Evolutionary conservation across 352 stramenopile genomes (phyloP), one percentile per base, ranked within the genome.

Genomic region (Globisporangium parvum): DNA sequence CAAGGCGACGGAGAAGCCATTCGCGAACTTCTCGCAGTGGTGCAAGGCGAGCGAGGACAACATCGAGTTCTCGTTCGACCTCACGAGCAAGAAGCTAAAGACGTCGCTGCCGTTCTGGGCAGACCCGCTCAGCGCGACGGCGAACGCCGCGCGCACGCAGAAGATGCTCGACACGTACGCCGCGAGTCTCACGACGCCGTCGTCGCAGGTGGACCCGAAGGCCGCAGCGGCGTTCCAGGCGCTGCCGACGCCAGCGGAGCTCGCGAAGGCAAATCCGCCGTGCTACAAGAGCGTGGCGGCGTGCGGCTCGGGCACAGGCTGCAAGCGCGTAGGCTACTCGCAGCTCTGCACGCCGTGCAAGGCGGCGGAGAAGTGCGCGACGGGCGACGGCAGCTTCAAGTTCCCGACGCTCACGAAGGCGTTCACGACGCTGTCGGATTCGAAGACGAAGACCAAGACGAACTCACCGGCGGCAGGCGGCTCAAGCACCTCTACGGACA

Each of bases 331-430:
- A 1, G 70, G 72, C 12, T 89, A 88, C 74, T 81, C 75, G 35
- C 82, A 92, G 62, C 17, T 92, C n/a, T 92, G 82, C 59, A 83
- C 63, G 15, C 52, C 57, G 24, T 93, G 83, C 60, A 59, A 67
- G 2, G 59, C 58, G 0, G 60, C 40, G 20, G 73, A 80, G 44
- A 44, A 60, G 9, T 80, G 65, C 52, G 62, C 60, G 31, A 81
- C 73, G 39, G 60, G 63, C 12, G 77, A 75, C 60, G 58, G 66
- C 15, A 67, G 39, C n/a, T 88, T 80, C 58, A 69, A 54, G 57
- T 88, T 87, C 65, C 80, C 80, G 4, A 70, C 44, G n/a, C 70
- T 91, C 4, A 53, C 59, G 24, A 91, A 91, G 68, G 77, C 80
- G 4, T 61, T 47, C 51, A 82, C 75, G 5, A 47, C 51, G 6